phyloP scores from a whole-genome alignment of 805 yeast species.

The Jamesozyma piceae region DNA sequence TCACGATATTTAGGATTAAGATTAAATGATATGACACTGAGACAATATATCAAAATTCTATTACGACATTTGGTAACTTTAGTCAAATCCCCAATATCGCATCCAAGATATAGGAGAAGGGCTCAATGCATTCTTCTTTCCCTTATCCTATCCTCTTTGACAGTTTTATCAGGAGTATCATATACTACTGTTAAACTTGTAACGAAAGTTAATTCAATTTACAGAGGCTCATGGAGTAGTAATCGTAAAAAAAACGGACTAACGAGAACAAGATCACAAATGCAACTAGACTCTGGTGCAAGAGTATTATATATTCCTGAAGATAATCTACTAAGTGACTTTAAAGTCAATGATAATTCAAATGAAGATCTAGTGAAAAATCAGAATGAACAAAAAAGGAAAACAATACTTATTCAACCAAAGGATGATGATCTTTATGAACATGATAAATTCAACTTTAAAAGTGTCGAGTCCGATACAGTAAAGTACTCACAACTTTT shows the following conservation, averaged over 20 bases:
- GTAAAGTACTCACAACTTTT: conserved; percentile 26
- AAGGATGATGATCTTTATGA: conserved; percentile 26
- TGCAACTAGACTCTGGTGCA: conserved; percentile 24
- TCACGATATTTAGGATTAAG: conserved; percentile 18
- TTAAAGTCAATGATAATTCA: not conserved
- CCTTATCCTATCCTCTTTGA: conserved; percentile 13
- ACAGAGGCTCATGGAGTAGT: conserved; percentile 7
- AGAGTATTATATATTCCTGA: conserved; percentile 27
- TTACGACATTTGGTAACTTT: conserved; percentile 17
- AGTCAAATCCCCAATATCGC: conserved; percentile 15
- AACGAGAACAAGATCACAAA: conserved; percentile 25
- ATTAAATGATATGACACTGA: conserved; percentile 12
- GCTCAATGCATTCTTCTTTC: conserved; percentile 20
- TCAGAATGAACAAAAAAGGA: conserved; percentile 8
- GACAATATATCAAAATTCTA: conserved; percentile 10
- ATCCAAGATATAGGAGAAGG: conserved; percentile 17
- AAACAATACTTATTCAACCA: conserved; percentile 24
- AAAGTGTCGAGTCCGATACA: conserved; percentile 20
- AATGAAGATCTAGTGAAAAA: not conserved
- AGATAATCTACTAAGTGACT: conserved; percentile 9
- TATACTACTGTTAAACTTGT: conserved; percentile 12
- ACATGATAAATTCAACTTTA: conserved; percentile 28
- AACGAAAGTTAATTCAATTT: conserved; percentile 8
- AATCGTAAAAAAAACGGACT: conserved; percentile 5
- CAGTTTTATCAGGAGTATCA: conserved; percentile 13